A percentile compares a stretch with the other conserved stretches of the same genome.
These are phyloP conservation scores for Lasiodiplodia hormozganensis DNA, from an alignment of 2,329 filamentous ascomycete genomes.

Conservation along the genomic window DNA sequence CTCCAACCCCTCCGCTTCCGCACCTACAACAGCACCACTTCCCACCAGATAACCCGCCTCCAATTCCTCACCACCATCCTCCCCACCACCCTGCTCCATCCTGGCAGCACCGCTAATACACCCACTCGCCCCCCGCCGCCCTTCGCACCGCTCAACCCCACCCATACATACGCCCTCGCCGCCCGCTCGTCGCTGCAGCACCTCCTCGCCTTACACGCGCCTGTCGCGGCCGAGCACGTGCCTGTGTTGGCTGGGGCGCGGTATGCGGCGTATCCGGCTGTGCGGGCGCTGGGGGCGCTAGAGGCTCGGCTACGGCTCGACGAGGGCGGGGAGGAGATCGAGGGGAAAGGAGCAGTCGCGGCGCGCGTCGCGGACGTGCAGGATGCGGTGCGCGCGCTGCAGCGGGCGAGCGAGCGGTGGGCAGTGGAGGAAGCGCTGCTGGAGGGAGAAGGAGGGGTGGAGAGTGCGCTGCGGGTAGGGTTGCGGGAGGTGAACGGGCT, in stretches of 20 bases:
- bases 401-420: neutral
- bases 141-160: neutral
- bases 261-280: neutral
- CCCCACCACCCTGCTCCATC: neutral
- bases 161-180: neutral
- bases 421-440: neutral
- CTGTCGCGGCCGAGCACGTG: neutral
- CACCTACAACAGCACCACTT: neutral
- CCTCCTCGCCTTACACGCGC: neutral
- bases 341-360: neutral
- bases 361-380: neutral
- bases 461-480: neutral
- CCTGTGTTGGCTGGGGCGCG: neutral
- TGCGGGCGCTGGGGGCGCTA: neutral
- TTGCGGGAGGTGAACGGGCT: neutral
- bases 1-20: conserved; percentile 6
- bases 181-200: neutral
- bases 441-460: neutral
- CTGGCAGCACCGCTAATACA: neutral
- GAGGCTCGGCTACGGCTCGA: neutral
- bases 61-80: conserved; percentile 2
- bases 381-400: neutral
- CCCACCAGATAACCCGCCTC: neutral
- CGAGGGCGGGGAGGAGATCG: no score
- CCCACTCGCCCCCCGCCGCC: neutral